These are phyloP conservation scores for Phoma herbarum DNA, from an alignment of 2,329 filamentous ascomycete species.

Conservation along the genomic window DNA sequence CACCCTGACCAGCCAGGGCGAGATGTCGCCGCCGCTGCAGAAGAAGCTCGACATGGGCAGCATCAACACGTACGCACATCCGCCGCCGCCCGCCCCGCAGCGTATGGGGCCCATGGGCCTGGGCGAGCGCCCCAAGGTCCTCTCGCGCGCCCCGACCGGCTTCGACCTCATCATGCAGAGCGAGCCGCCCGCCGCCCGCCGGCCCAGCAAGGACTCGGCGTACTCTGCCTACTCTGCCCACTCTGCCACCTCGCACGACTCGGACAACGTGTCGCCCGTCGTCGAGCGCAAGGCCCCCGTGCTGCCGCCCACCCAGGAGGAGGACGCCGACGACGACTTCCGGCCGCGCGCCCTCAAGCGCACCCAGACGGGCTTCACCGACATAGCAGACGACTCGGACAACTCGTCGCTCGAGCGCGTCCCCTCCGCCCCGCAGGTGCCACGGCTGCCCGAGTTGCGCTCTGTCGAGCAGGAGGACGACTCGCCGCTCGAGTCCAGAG, in stretches of 20 bases:
- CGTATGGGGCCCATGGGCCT: slow-evolving; percentile 48
- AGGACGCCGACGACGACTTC: slow-evolving; percentile 60
- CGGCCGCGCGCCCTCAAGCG: slow-evolving; percentile 64
- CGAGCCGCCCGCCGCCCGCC: slow-evolving; percentile 14
- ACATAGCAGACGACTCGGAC: slow-evolving; percentile 30
- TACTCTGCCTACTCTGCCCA: slow-evolving; percentile 47
- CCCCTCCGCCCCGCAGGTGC: slow-evolving; percentile 51
- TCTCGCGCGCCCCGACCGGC: slow-evolving; percentile 47
- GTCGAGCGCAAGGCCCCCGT: slow-evolving; percentile 34
- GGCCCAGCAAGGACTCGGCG: slow-evolving; percentile 45
- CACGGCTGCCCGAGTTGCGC: slow-evolving; percentile 41
- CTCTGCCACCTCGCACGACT: slow-evolving; percentile 44
- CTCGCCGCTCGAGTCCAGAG: slow-evolving; percentile 39
- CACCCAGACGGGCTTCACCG: slow-evolving; percentile 64
- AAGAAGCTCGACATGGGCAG: slow-evolving; percentile 49
- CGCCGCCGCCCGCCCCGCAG: slow-evolving; percentile 39
- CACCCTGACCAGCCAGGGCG: slow-evolving; percentile 45
- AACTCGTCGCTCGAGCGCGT: slow-evolving; percentile 51
- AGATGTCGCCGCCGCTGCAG: slow-evolving; percentile 49
- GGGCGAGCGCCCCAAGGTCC: slow-evolving; percentile 43
- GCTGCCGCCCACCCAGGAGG: slow-evolving; percentile 45
- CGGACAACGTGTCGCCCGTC: slow-evolving; percentile 34
- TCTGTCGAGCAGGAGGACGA: slow-evolving; percentile 32
- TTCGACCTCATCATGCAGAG: slow-evolving; percentile 37
- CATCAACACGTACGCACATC: slow-evolving; percentile 45